phyloP scores from a whole-genome alignment of 352 stramenopile species.

The Globisporangium splendens region DNA sequence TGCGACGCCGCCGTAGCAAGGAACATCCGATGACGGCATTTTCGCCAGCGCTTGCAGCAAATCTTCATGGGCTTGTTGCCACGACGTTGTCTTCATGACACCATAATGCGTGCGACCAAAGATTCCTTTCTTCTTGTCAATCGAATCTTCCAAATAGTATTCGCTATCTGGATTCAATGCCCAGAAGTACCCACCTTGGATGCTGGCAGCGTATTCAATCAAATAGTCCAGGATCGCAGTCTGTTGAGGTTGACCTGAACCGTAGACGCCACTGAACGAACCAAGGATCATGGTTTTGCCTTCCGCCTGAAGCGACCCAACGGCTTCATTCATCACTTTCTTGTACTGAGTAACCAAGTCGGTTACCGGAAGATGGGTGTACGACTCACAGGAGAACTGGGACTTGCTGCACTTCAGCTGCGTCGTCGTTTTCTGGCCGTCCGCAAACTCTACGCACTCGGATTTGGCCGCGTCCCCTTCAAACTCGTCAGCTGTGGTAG shows the following conservation, averaged over 20 bases:
- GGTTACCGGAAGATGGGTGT: conserved; percentile 30
- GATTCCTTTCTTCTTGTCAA: conserved; percentile 32
- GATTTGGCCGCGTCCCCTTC: conserved; percentile 16
- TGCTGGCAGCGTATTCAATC: conserved; percentile 45
- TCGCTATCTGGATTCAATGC: conserved; percentile 59
- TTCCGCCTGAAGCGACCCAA: conserved; percentile 30
- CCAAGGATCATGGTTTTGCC: conserved; percentile 47
- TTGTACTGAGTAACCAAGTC: conserved; percentile 32
- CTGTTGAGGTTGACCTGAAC: conserved; percentile 43
- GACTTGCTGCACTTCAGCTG: conserved; percentile 32
- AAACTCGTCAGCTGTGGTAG: conserved; percentile 23
- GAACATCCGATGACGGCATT: conserved; percentile 40
- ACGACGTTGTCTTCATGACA: conserved; percentile 48
- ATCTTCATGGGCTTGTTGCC: conserved; percentile 49
- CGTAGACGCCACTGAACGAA: conserved; percentile 67
- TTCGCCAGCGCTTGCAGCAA: conserved; percentile 41
- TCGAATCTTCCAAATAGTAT: conserved; percentile 53
- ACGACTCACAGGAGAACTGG: conserved; percentile 36
- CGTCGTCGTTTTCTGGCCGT: conserved; percentile 32
- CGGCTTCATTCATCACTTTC: conserved; percentile 37
- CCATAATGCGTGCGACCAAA: conserved; percentile 59
- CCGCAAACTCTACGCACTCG: conserved; percentile 42
- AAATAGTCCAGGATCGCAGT: conserved; percentile 54
- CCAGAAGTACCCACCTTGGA: conserved; percentile 66
- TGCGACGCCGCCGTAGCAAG: conserved; percentile 46